Conservation (phyloP, 2,329 filamentous ascomycete species). For the Phialocephala subalpina region DNA sequence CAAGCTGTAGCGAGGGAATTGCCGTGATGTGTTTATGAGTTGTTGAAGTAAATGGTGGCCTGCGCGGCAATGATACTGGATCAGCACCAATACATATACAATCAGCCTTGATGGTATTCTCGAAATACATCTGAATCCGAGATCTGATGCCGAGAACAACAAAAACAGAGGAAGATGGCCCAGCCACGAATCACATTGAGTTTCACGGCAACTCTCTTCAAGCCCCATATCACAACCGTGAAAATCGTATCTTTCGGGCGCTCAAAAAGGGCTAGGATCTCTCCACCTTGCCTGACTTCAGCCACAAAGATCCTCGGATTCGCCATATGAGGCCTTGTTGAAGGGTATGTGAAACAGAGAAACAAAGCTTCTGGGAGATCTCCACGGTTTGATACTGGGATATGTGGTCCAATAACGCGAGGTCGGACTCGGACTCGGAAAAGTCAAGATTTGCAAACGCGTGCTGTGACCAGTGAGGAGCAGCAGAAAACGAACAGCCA, state of each 20-base stretch:
- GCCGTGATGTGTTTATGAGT: neutral
- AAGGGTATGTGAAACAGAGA: slow-evolving; percentile 13
- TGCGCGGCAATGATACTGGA: neutral
- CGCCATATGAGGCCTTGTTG: neutral
- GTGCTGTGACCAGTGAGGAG: neutral
- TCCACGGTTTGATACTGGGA: slow-evolving; percentile 1
- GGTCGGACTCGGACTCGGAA: slow-evolving; percentile 7
- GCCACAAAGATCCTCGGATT: slow-evolving; percentile 6
- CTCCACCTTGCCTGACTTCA: neutral
- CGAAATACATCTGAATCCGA: neutral
- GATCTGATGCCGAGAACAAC: slow-evolving; percentile 4
- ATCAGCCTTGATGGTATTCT: neutral
- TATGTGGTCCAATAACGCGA: neutral
- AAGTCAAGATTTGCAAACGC: neutral
- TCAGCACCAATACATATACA: slow-evolving; percentile 7
- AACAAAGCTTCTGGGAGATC: slow-evolving; percentile 8
- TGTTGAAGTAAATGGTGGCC: neutral
- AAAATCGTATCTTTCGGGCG: slow-evolving; percentile 1
- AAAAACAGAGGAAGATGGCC: neutral
- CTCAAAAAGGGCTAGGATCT: neutral
- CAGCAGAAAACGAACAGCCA: neutral
- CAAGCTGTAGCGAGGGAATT: neutral
- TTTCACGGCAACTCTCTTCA: slow-evolving; percentile 10
- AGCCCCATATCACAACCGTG: slow-evolving; percentile 1
- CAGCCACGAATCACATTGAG: slow-evolving; percentile 9